Evolutionary conservation across 2,329 filamentous ascomycete species (phyloP).

Genomic region (Alternaria infectoria): DNA sequence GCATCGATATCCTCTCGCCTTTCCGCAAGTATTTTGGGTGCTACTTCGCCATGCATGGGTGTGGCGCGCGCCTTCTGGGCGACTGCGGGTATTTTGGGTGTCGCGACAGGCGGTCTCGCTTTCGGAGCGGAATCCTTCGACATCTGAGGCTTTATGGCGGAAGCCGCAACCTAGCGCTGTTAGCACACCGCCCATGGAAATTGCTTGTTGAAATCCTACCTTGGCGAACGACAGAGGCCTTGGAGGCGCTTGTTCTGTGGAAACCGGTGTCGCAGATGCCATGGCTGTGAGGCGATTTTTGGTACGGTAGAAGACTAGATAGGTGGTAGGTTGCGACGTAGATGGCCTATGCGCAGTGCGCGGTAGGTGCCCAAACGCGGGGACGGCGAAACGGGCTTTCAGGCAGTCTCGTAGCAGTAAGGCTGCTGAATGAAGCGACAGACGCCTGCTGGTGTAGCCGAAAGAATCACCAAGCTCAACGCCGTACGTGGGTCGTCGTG

Average conservation of each 20-base stretch:
- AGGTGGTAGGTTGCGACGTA: constrained; percentile 12
- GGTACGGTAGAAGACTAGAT: constrained; percentile 11
- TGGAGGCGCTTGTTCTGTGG: constrained; percentile 39
- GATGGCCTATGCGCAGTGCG: constrained; percentile 7
- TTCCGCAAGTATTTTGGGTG: constrained; percentile 21
- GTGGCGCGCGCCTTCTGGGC: constrained; percentile 26
- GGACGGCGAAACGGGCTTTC: background rate
- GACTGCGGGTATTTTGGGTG: constrained; percentile 30
- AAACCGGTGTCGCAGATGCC: constrained; percentile 40
- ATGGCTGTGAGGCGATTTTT: constrained; percentile 24
- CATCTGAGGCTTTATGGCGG: constrained; percentile 42
- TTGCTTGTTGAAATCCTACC: constrained; percentile 54
- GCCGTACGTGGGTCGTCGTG: constrained; percentile 28
- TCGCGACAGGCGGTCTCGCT: constrained; percentile 35
- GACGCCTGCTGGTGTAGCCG: constrained; percentile 6
- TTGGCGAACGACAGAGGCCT: constrained; percentile 76
- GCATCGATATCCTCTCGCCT: constrained; percentile 18
- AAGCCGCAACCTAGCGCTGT: constrained; percentile 49
- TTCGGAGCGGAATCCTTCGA: constrained; percentile 33
- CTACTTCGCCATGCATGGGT: constrained; percentile 20
- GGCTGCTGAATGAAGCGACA: background rate
- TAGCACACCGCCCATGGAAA: constrained; percentile 9
- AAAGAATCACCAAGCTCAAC: constrained; percentile 31
- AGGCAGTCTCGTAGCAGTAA: background rate
- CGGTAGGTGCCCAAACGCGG: constrained; percentile 3